Evolutionary conservation across 164 flowering plant species (phyloP).

Genomic region (Taxillus chinensis): DNA sequence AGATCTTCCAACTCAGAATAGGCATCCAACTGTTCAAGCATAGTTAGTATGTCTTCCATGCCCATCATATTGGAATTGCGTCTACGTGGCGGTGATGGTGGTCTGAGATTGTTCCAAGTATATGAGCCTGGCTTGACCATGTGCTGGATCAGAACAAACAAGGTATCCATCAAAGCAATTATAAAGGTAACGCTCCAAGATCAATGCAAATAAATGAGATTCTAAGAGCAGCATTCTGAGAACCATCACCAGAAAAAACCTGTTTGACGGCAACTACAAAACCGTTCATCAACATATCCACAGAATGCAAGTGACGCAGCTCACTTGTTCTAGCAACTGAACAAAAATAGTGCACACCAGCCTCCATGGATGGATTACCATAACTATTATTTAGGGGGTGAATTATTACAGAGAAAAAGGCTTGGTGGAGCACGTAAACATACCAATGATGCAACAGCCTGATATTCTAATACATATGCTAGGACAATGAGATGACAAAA

Average conservation of each 20-base stretch:
- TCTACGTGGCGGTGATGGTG: slow-evolving; percentile 21
- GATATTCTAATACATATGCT: too few species aligned
- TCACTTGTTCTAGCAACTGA: too few species aligned
- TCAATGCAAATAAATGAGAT: slow-evolving; percentile 8
- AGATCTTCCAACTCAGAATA: slow-evolving; percentile 4
- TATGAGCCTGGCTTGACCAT: slow-evolving; percentile 24
- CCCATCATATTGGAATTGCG: slow-evolving; percentile 9
- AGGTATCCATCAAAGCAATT: slow-evolving; percentile 15
- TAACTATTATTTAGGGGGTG: too few species aligned
- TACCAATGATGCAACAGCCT: too few species aligned
- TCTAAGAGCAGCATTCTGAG: not conserved
- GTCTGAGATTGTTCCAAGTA: slow-evolving; percentile 17
- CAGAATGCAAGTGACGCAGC: too few species aligned
- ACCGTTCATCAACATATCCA: too few species aligned
- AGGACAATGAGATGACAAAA: too few species aligned
- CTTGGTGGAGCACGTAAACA: too few species aligned
- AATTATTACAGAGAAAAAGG: too few species aligned
- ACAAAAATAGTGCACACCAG: too few species aligned
- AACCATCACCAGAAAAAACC: not conserved
- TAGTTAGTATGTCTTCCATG: slow-evolving; percentile 7
- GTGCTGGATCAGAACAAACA: slow-evolving; percentile 25
- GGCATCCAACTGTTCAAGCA: slow-evolving; percentile 6
- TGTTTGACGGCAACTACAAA: too few species aligned
- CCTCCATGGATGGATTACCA: too few species aligned
- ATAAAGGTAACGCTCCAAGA: slow-evolving; percentile 4